Evolutionary conservation across 129 eudicot species (phyloP), one percentile per base, ranked within the genome.

Genomic region (Flaveria trinervia): DNA sequence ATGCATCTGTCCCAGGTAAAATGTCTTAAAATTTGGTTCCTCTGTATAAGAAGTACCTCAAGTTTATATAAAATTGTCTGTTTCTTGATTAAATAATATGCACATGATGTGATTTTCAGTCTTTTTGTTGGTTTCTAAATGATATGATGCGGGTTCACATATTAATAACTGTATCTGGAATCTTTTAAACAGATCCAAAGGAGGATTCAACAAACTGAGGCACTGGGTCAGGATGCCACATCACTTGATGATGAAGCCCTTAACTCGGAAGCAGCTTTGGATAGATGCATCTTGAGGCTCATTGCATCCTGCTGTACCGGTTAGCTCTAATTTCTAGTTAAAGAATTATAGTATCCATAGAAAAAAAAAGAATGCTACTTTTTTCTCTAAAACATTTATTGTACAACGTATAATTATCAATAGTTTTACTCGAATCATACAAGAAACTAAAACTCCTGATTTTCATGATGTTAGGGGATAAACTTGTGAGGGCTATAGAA

Each of bases 241-340:
- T 77, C 86, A 75, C 97, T 95, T 5, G 99, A 95, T 17, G 96
- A 95, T 12, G 94, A 91, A 74, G 94, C 95, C 60, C 88, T 92
- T 61, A 85, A 86, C 61, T 81, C 65, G 7, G 99, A 95, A 85
- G 83, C 96, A 75, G 86, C 92, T 65, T 88, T 91, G 71, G 99
- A 95, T 78, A 88, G 92, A 90, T 95, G 99, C 92, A 92, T 95
- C 75, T 83, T 95, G 87, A 91, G 92, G 91, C 96, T 95, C 66
- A 95, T 95, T 79, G 96, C 92, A 49, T 91, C 99, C 68, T 95
- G 99, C 86, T 91, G 97, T 87, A 88, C 86, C 12, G 89, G 99
- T 95, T 51, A 65, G 93, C 70, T 64, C 15, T 56, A 71, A 59
- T 60, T 28, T 13, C 46, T 50, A 23, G 25, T 64, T 22, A 76